phyloP scores from a whole-genome alignment of 176 grass and related monocot species.

The Puya raimondii region DNA sequence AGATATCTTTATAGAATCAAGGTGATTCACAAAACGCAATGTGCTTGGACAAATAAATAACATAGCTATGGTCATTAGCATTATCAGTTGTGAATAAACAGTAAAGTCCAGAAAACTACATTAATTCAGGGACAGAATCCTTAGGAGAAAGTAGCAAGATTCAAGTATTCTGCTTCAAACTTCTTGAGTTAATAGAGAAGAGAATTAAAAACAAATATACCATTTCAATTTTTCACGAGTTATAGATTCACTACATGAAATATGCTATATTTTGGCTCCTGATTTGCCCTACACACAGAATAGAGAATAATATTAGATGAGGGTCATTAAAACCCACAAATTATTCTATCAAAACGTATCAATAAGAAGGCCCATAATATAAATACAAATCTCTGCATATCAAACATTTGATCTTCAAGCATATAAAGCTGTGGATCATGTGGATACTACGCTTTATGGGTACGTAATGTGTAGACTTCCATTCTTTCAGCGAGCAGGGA shows the following conservation, averaged over 20 bases:
- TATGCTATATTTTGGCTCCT: background rate
- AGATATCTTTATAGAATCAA: slow-evolving; percentile 58
- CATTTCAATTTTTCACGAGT: background rate
- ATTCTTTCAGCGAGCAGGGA: slow-evolving; percentile 28
- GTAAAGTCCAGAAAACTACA: background rate
- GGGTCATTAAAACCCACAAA: too few species aligned
- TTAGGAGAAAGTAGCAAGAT: background rate
- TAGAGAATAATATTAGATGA: too few species aligned
- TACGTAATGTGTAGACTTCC: slow-evolving; percentile 30
- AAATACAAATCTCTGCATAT: too few species aligned
- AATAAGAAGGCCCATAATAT: too few species aligned
- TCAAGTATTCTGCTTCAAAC: background rate
- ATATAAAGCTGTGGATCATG: slow-evolving; percentile 2
- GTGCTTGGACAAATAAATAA: slow-evolving; percentile 4
- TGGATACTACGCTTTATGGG: slow-evolving; percentile 60
- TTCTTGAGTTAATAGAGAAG: background rate
- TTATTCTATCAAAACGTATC: too few species aligned
- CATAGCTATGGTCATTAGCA: background rate
- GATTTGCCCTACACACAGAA: background rate
- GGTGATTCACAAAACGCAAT: slow-evolving; percentile 13
- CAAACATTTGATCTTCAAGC: background rate
- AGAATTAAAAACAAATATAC: background rate
- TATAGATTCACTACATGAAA: background rate
- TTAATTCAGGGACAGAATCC: background rate
- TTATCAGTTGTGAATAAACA: background rate